Base-by-base conservation (phyloP, 208 protist species). In the Crithidia sp. region DNA sequence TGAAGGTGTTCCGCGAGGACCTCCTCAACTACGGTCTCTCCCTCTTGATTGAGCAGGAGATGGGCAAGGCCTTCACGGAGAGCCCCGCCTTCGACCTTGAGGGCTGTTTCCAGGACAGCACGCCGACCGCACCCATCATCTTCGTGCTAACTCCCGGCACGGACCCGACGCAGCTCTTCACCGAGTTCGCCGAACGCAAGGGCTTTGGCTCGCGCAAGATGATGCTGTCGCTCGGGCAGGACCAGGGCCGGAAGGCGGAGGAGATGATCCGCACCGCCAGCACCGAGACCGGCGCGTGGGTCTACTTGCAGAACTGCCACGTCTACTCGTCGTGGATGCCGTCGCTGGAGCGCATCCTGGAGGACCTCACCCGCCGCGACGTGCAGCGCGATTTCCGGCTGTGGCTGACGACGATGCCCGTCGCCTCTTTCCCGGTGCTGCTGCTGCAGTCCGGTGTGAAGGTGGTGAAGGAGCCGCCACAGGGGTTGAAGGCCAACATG, bases 301-400 rank as follows among this genome's bases (percentile, higher is more conserved):
- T 99, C 39, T 98, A 96, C 73, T 78, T 99, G 53, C 95, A 98
- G 74, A 99, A 99, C 77, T 99, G 97, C 71, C 97, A 99, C 85
- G 91, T 99, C 16, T 96, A 96, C 85, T 81, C 89, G 45, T 96
- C 91, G 43, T 99, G 97, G 97, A 98, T 99, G 89, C 90, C 97
- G 40, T 86, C 85, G 65, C 93, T 99, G 45, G 97, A 98, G 84
- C 89, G 84, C 14, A 91, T 95, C 50, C 60, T 98, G 28, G 93
- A 98, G 68, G 86, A 92, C 53, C 68, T 98, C 17, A 74, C 85
- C 19, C 79, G 82, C 10, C 79, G 78, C 43, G 82, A 92, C 28
- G 74, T 96, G 50, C 94, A 98, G 79, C 86, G 77, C 37, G 89
- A 97, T 73, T 99, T 99, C 84, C 82, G 98, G 39, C 87, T 99